Base-by-base conservation (phyloP, 2,329 filamentous ascomycete genomes). In the Microsporum audouinii region DNA sequence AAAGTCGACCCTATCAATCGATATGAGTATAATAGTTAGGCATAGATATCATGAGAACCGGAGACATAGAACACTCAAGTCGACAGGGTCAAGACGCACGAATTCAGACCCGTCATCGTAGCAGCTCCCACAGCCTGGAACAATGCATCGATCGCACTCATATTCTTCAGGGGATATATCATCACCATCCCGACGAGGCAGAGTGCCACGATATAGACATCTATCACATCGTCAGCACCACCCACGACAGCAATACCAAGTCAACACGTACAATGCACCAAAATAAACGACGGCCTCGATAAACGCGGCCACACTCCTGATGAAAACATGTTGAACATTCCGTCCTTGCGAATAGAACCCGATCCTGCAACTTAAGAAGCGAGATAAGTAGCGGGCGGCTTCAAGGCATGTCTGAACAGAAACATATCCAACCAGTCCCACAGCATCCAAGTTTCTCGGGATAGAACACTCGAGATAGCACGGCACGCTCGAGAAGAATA, bases 41-140 rank as follows among this genome's bases (percentile, higher is more conserved):
- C 17, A 23, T 23, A 23, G 17, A 23, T 23, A 23, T 47, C 43
- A 27, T 5, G 7, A 31, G 8, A 5, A 12, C 7, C 12, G 12
- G 14, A 29, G 45, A 49, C 17, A 49, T 31, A 3, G 38, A 23
- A 23, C 17, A 23, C 17, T 43, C 34, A 10, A 60, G 23, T 31
- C 43, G 6, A 14, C 3, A 14, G 1, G 31, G 31, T 43, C 31
- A 45, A 43, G 27, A 38, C 75, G 56, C 62, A 81, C 77, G 77
- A 75, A 63, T 80, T 81, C 29, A 82, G 67, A 0, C 80, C 80
- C 0, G 79, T 80, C 64, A 79, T 77, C 3, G 79, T 82, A 0
- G 77, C 76, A 1, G 74, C 73, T 65, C 78, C 81, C 62, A 73
- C 75, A 14, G 78, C 78, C 41, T 81, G 78, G 68, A 81, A 79